Percentiles rank a stretch among this genome's conserved stretches.
Conservation (phyloP, 2,329 filamentous ascomycete genomes). For the Talaromyces sp. region DNA sequence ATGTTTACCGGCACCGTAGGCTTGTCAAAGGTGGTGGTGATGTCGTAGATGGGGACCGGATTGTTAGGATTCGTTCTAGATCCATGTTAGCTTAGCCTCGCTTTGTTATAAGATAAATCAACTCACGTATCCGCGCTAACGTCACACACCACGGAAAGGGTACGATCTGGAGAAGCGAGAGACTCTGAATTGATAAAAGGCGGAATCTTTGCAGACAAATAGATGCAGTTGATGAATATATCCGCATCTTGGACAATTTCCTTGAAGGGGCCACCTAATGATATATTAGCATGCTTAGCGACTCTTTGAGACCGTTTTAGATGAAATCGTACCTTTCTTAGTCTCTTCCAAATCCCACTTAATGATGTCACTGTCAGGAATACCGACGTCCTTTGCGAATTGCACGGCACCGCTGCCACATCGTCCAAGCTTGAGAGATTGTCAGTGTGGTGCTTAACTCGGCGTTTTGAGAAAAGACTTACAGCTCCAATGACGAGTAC, state of each 20-base stretch:
- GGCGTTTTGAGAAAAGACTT: conserved; percentile 21
- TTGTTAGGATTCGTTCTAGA: conserved; percentile 45
- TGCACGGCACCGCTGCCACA: conserved; percentile 84
- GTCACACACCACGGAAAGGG: conserved; percentile 75
- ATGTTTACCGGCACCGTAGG: conserved; percentile 73
- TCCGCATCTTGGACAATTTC: conserved; percentile 67
- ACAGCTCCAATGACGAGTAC: conserved; percentile 78
- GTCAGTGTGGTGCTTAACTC: conserved; percentile 10
- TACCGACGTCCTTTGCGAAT: conserved; percentile 68
- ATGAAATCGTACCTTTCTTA: conserved; percentile 45
- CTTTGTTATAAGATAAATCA: background rate
- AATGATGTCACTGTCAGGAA: conserved; percentile 64
- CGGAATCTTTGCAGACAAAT: conserved; percentile 72
- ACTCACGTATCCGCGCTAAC: conserved; percentile 49
- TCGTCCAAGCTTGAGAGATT: conserved; percentile 42
- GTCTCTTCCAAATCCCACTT: conserved; percentile 81
- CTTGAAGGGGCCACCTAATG: conserved; percentile 62
- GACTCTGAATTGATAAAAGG: conserved; percentile 72
- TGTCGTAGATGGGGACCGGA: conserved; percentile 68
- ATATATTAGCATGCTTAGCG: background rate
- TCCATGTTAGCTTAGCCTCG: background rate
- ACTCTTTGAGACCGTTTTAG: background rate
- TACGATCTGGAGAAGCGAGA: conserved; percentile 63
- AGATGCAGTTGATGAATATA: conserved; percentile 86
- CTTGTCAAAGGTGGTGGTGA: conserved; percentile 80